Conservation (phyloP, 192 early-diverging fungal genomes). For the Diversispora eburnea region DNA sequence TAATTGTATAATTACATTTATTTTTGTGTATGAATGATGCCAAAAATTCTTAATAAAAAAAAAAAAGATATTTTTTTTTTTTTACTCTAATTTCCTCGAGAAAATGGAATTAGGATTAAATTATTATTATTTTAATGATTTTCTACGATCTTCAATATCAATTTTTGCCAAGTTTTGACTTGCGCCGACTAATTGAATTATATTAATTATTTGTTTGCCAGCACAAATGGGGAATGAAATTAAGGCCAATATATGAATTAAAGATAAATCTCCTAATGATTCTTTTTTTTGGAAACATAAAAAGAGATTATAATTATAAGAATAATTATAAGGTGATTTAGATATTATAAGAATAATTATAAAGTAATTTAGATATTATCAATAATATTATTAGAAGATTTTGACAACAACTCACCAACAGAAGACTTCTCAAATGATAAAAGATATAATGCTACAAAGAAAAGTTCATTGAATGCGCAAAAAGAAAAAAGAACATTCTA, state of each 20-base stretch:
- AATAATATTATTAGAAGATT: not conserved
- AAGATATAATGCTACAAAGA: slow-evolving; percentile 88
- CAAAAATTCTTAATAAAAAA: too few species aligned
- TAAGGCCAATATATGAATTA: slow-evolving; percentile 6
- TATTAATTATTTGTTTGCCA: slow-evolving; percentile 90
- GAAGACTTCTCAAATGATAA: slow-evolving; percentile 40
- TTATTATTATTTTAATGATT: not conserved
- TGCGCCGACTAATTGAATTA: slow-evolving; percentile 90
- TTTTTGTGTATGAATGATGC: too few species aligned
- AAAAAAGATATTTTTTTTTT: too few species aligned
- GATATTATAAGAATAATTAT: slow-evolving; percentile 5
- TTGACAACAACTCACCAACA: slow-evolving; percentile 36
- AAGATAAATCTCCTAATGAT: not conserved
- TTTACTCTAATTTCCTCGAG: too few species aligned
- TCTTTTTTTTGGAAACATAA: not conserved
- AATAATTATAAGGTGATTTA: slow-evolving; percentile 15
- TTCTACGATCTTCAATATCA: slow-evolving; percentile 58
- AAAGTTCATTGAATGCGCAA: slow-evolving; percentile 89
- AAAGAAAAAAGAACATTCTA: slow-evolving; percentile 83
- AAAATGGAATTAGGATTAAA: too few species aligned
- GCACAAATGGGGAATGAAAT: slow-evolving; percentile 72
- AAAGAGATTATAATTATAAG: not conserved
- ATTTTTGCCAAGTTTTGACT: slow-evolving; percentile 67
- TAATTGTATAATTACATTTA: too few species aligned
- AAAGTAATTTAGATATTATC: slow-evolving; percentile 1